These are phyloP conservation scores for Calonectria fujianensis DNA, from an alignment of 2,329 filamentous ascomycete species.

Conservation along the genomic window DNA sequence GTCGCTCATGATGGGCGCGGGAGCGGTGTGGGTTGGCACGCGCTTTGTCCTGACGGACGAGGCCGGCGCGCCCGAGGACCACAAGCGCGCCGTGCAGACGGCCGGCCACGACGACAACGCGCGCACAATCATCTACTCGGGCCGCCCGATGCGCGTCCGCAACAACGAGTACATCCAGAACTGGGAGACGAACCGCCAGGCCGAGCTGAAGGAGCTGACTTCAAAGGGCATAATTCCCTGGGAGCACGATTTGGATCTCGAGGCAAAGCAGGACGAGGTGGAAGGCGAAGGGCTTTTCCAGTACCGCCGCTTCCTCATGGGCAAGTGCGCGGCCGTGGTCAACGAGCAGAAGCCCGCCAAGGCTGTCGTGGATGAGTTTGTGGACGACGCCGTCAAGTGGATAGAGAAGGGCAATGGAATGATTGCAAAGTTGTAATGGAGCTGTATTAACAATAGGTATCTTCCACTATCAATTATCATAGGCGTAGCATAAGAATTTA, in stretches of 20 bases:
- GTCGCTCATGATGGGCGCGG: conserved; percentile 92
- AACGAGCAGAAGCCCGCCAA: conserved; percentile 95
- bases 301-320: conserved; percentile 94
- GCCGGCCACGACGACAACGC: conserved; percentile 96
- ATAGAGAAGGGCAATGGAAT: conserved; percentile 81
- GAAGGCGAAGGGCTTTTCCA: conserved; percentile 94
- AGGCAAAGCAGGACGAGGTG: conserved; percentile 79
- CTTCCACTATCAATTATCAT: background rate
- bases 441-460: background rate
- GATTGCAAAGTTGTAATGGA: conserved; percentile 80
- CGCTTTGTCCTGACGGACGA: conserved; percentile 96
- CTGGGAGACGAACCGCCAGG: conserved; percentile 94
- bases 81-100: conserved; percentile 96
- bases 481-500: background rate
- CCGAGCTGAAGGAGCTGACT: conserved; percentile 95
- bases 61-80: conserved; percentile 92
- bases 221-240: conserved; percentile 93
- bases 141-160: conserved; percentile 93
- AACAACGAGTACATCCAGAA: conserved; percentile 95
- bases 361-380: conserved; percentile 95
- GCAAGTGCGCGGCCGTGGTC: conserved; percentile 94
- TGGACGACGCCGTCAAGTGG: conserved; percentile 84
- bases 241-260: conserved; percentile 92
- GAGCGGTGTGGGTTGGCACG: conserved; percentile 96
- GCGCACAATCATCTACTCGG: conserved; percentile 98